Evolutionary conservation across 306 rosid genomes (phyloP).

Genomic region (Trichosanthes cucumerina): DNA sequence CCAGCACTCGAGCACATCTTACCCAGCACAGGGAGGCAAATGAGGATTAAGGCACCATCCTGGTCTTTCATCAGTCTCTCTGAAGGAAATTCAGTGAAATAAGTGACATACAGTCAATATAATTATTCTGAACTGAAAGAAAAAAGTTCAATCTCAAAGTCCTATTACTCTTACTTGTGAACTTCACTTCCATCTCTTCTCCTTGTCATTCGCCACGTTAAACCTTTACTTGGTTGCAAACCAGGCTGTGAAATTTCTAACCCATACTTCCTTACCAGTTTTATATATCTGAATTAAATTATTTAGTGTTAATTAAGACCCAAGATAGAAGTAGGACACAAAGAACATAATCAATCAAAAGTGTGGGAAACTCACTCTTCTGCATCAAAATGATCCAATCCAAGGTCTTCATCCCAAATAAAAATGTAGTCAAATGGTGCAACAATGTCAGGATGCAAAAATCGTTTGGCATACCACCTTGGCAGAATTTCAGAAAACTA

Average conservation of each 20-base stretch:
- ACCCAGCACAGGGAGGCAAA: slow-evolving; percentile 97
- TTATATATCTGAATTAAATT: slow-evolving; percentile 41
- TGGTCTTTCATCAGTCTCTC: slow-evolving; percentile 73
- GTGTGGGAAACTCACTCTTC: slow-evolving; percentile 54
- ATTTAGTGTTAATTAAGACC: neutral
- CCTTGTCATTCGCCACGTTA: slow-evolving; percentile 96
- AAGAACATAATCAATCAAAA: slow-evolving; percentile 5
- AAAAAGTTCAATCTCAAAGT: neutral
- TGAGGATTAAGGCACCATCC: slow-evolving; percentile 91
- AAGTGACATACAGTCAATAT: neutral
- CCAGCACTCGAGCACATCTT: slow-evolving; percentile 15
- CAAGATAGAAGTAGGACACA: slow-evolving; percentile 8
- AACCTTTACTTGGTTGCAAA: slow-evolving; percentile 68
- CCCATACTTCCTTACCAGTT: slow-evolving; percentile 71
- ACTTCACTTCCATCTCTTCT: slow-evolving; percentile 85
- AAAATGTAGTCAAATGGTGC: slow-evolving; percentile 88
- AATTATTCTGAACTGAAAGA: neutral
- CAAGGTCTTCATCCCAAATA: slow-evolving; percentile 97
- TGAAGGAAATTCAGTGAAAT: slow-evolving; percentile 20
- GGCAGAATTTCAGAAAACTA: slow-evolving; percentile 4
- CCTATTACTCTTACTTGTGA: slow-evolving; percentile 62
- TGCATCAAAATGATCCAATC: slow-evolving; percentile 84
- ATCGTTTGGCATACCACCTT: slow-evolving; percentile 98
- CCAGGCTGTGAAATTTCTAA: slow-evolving; percentile 97
- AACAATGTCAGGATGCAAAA: slow-evolving; percentile 92